phyloP scores from a whole-genome alignment of 208 protist species.

The Leptomonas seymouri region DNA sequence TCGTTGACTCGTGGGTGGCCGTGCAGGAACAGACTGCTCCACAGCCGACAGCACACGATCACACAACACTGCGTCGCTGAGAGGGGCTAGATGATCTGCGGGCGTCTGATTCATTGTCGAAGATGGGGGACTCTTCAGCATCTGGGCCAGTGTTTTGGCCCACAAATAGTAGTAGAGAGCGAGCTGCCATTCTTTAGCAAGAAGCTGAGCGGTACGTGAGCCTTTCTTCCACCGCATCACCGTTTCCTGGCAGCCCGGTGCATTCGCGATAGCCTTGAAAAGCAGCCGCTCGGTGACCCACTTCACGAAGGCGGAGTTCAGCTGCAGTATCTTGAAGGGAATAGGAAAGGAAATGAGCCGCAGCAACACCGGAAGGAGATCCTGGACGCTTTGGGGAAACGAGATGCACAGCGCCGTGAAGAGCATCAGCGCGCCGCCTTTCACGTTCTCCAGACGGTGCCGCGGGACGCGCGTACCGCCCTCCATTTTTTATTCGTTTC shows the following conservation, averaged over 20 bases:
- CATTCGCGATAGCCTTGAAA: background rate
- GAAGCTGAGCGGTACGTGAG: background rate
- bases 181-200: background rate
- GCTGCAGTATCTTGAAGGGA: background rate
- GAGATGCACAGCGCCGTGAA: constrained; percentile 25
- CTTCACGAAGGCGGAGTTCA: background rate
- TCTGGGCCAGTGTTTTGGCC: background rate
- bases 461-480: background rate
- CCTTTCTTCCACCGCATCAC: background rate
- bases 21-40: background rate
- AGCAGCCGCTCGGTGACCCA: constrained; percentile 1
- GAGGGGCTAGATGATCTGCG: background rate
- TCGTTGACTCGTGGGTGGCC: constrained; percentile 4
- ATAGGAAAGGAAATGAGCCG: constrained; percentile 4
- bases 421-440: constrained; percentile 28
- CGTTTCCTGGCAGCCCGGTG: background rate
- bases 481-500: constrained; percentile 4
- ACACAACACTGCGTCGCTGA: constrained; percentile 1
- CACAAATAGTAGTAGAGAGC: background rate
- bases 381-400: constrained; percentile 16
- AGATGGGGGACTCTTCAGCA: background rate
- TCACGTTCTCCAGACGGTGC: constrained; percentile 26
- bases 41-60: background rate
- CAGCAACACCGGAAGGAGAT: constrained; percentile 9
- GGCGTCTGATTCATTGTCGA: background rate